phyloP scores from a whole-genome alignment of 345 rosid genomes.

The Salix suchowensis region DNA sequence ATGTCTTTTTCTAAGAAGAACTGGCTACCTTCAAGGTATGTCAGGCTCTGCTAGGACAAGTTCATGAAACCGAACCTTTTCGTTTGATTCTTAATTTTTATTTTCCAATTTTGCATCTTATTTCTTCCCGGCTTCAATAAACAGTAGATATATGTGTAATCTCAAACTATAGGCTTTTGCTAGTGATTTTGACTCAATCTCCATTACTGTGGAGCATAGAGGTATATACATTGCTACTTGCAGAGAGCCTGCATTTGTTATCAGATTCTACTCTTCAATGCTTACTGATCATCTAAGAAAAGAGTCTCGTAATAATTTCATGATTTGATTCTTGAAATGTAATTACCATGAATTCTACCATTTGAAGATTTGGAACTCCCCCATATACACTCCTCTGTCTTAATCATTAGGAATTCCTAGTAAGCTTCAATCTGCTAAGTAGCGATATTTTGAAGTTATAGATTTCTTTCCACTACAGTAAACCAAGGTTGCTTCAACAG shows the following conservation, averaged over 20 bases:
- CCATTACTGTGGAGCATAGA: no score
- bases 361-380: background rate
- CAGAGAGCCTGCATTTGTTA: no score
- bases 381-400: background rate
- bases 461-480: background rate
- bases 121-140: background rate
- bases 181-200: no score
- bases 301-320: background rate
- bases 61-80: background rate
- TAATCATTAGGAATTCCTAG: background rate
- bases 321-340: background rate
- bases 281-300: background rate
- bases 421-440: background rate
- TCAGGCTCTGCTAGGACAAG: background rate
- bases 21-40: conserved; percentile 49
- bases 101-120: background rate
- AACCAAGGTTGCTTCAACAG: conserved; percentile 9
- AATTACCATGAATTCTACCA: background rate
- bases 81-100: background rate
- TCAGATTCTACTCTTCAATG: background rate
- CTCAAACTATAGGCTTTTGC: no score
- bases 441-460: background rate
- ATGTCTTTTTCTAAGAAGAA: conserved; percentile 49
- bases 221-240: no score
- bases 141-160: background rate